A percentile compares a stretch with the other conserved stretches of the same genome.
These are phyloP conservation scores for Psilocybe subaeruginosa DNA, from an alignment of 768 basidiomycete species.

Conservation along the genomic window DNA sequence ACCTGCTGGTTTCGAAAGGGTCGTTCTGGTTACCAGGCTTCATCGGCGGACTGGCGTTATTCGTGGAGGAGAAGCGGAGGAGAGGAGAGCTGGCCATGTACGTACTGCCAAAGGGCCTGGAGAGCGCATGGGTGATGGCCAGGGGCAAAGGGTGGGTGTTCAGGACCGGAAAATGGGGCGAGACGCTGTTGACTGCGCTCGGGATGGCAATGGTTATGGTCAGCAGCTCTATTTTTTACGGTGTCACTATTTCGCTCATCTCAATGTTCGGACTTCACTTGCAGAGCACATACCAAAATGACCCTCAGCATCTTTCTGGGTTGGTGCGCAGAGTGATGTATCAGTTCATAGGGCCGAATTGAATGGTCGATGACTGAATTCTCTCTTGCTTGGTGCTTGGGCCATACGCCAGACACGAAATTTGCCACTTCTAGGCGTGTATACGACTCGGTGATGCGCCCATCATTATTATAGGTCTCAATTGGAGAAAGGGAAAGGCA, in stretches of 20 bases:
- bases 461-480: background rate
- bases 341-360: slow-evolving; percentile 91
- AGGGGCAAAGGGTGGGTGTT: slow-evolving; percentile 78
- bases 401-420: background rate
- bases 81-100: slow-evolving; percentile 93
- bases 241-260: too few relatives aligned
- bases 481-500: background rate
- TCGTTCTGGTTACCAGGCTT: slow-evolving; percentile 80
- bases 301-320: slow-evolving; percentile 82
- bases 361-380: background rate
- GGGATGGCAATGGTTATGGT: slow-evolving; percentile 88
- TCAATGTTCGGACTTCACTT: slow-evolving; percentile 10
- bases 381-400: background rate
- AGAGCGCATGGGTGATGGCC: slow-evolving; percentile 87
- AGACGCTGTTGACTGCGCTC: slow-evolving; percentile 53
- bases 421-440: background rate
- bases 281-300: slow-evolving; percentile 81
- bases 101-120: slow-evolving; percentile 85
- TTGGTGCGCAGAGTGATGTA: slow-evolving; percentile 82
- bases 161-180: slow-evolving; percentile 70
- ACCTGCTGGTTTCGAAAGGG: slow-evolving; percentile 64
- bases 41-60: slow-evolving; percentile 72
- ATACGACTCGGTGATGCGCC: background rate
- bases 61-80: slow-evolving; percentile 88
- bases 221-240: slow-evolving; percentile 26